These are phyloP conservation scores for Hyaloperonospora arabidopsidis DNA, from an alignment of 352 stramenopile species.

Conservation along the genomic window DNA sequence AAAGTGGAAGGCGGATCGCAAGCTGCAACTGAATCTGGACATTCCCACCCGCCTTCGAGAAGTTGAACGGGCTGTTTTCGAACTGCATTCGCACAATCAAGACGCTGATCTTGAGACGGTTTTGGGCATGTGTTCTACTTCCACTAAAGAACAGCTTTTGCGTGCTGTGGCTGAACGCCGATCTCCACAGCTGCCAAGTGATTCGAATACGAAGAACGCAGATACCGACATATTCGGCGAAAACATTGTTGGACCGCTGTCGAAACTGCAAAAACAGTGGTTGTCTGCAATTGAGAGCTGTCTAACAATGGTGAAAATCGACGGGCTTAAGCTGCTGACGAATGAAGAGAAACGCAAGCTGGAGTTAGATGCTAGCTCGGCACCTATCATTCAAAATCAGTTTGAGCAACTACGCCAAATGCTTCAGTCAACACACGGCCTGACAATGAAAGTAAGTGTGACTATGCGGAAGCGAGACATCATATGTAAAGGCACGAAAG, in stretches of 20 bases:
- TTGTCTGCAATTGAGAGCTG: conserved; percentile 14
- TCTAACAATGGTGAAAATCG: conserved; percentile 4
- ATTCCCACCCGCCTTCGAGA: conserved; percentile 9
- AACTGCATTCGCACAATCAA: conserved; percentile 5
- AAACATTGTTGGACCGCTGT: not conserved
- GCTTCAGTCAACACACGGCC: not conserved
- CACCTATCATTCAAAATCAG: not conserved
- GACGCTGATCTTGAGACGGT: conserved; percentile 5
- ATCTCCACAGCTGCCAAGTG: not conserved
- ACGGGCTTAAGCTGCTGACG: conserved; percentile 3
- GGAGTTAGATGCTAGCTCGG: not conserved
- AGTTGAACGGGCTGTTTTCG: conserved; percentile 7
- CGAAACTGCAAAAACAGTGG: conserved; percentile 1
- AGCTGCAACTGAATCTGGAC: conserved; percentile 11
- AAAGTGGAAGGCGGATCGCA: conserved; percentile 12
- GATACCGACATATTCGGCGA: not conserved
- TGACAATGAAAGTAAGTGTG: conserved; percentile 5
- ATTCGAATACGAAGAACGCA: not conserved
- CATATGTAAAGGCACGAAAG: conserved; percentile 5
- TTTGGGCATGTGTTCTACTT: conserved; percentile 17
- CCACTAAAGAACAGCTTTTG: not conserved
- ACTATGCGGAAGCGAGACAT: not conserved
- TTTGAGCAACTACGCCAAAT: conserved; percentile 1
- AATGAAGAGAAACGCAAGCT: conserved; percentile 1
- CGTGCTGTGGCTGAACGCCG: not conserved